These are phyloP conservation scores for Naegleria lovaniensis DNA, from an alignment of 208 protist species.

Conservation along the genomic window DNA sequence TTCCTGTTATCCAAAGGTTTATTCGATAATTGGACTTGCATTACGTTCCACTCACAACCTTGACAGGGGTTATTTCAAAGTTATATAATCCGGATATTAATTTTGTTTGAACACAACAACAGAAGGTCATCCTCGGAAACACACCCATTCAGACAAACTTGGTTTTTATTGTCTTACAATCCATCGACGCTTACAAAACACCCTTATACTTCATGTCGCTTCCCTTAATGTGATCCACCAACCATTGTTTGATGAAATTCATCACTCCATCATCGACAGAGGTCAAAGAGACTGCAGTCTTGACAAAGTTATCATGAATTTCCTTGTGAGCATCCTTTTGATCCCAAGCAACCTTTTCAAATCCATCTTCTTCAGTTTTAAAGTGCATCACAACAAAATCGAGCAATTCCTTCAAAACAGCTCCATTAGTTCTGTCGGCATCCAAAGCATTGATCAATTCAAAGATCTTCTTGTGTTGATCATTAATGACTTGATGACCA, in stretches of 20 bases:
- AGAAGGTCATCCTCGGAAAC: no score
- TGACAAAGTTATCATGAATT: not conserved
- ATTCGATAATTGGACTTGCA: no score
- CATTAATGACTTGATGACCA: not conserved
- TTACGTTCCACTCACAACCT: no score
- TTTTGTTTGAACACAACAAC: no score
- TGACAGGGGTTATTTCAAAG: no score
- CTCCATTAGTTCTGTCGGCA: not conserved
- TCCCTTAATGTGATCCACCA: not conserved
- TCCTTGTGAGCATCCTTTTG: not conserved
- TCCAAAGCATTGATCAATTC: not conserved
- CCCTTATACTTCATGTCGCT: not conserved
- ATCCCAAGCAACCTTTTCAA: not conserved
- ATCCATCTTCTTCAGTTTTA: not conserved
- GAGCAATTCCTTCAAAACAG: not conserved
- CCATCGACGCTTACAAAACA: not conserved
- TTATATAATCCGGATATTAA: no score
- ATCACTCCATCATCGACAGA: not conserved
- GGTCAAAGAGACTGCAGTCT: not conserved
- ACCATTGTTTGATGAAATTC: not conserved
- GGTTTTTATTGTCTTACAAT: no score
- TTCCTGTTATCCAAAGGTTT: no score
- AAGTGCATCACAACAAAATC: not conserved
- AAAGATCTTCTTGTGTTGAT: not conserved
- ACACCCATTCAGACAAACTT: no score